These are phyloP conservation scores for Pterothamnion heteromorphum DNA, from an alignment of 31 red algal genomes.

Conservation along the genomic window DNA sequence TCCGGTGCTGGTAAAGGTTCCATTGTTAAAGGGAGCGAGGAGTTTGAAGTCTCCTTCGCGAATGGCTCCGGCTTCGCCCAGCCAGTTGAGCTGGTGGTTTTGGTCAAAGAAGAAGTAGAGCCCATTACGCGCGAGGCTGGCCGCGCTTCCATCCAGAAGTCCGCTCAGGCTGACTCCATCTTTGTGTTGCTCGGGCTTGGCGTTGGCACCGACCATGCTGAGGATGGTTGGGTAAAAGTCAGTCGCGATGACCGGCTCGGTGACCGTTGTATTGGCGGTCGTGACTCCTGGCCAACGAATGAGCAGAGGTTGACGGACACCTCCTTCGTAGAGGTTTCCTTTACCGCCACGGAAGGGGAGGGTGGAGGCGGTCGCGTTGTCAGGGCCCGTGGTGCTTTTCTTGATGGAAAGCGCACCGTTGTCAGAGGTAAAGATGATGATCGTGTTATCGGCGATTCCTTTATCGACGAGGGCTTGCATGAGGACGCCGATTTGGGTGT, in stretches of 20 bases:
- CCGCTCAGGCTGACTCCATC: not conserved
- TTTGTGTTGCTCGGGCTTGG: not conserved
- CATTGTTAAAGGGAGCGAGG: not conserved
- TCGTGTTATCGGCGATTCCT: not conserved
- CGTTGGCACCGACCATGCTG: not conserved
- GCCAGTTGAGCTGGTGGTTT: not conserved
- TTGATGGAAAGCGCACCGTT: not conserved
- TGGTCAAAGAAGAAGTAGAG: not conserved
- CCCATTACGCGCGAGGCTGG: not conserved
- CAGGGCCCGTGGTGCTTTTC: too few relatives aligned
- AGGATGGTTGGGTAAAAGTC: constrained; percentile 18
- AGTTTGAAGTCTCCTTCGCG: not conserved
- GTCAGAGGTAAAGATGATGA: not conserved
- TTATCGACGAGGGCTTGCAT: not conserved
- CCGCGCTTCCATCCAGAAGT: not conserved
- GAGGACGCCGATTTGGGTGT: not conserved
- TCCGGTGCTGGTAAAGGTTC: too few relatives aligned
- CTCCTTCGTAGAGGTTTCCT: not conserved
- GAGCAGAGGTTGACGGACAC: not conserved
- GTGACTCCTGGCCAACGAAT: constrained; percentile 1
- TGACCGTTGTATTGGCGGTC: not conserved
- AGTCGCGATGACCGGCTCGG: not conserved
- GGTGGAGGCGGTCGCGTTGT: not conserved
- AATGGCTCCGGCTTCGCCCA: not conserved
- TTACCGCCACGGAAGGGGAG: not conserved